Percentiles rank a stretch among this genome's conserved stretches.
phyloP scores from a whole-genome alignment of 108 stramenopile species.

The Skeletonema tropicum region DNA sequence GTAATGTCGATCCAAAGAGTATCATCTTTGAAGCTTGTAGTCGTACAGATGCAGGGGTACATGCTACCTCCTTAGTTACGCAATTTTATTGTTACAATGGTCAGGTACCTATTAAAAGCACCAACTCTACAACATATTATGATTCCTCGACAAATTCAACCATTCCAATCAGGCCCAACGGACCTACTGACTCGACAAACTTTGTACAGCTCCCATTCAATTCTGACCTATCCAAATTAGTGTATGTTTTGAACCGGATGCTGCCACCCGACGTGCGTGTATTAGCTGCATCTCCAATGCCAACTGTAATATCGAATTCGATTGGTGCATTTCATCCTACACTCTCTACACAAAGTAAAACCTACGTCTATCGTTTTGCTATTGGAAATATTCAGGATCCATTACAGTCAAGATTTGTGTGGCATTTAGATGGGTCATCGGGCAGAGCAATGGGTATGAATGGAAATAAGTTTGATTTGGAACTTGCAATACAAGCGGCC shows the following conservation, averaged over 20 bases:
- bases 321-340: slow-evolving; percentile 72
- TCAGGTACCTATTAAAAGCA: background rate
- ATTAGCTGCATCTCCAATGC: slow-evolving; percentile 58
- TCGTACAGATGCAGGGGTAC: slow-evolving; percentile 86
- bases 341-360: slow-evolving; percentile 62
- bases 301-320: slow-evolving; percentile 10
- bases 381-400: slow-evolving; percentile 73
- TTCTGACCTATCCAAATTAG: slow-evolving; percentile 58
- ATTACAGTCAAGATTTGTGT: slow-evolving; percentile 46
- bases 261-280: slow-evolving; percentile 72
- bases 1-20: slow-evolving; percentile 63
- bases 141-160: slow-evolving; percentile 11
- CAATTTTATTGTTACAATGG: slow-evolving; percentile 66
- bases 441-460: slow-evolving; percentile 49
- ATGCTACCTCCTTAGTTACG: slow-evolving; percentile 70
- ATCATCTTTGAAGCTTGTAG: slow-evolving; percentile 81
- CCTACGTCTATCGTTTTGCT: slow-evolving; percentile 71
- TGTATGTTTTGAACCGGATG: slow-evolving; percentile 81
- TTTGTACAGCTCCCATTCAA: slow-evolving; percentile 73
- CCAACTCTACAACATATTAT: background rate
- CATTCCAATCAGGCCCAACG: slow-evolving; percentile 38
- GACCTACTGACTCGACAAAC: slow-evolving; percentile 52
- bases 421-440: slow-evolving; percentile 66
- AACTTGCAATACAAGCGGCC: slow-evolving; percentile 36
- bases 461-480: slow-evolving; percentile 38